Evolutionary conservation across 768 basidiomycete genomes (phyloP).

Genomic region (Solioccasus polychromus): DNA sequence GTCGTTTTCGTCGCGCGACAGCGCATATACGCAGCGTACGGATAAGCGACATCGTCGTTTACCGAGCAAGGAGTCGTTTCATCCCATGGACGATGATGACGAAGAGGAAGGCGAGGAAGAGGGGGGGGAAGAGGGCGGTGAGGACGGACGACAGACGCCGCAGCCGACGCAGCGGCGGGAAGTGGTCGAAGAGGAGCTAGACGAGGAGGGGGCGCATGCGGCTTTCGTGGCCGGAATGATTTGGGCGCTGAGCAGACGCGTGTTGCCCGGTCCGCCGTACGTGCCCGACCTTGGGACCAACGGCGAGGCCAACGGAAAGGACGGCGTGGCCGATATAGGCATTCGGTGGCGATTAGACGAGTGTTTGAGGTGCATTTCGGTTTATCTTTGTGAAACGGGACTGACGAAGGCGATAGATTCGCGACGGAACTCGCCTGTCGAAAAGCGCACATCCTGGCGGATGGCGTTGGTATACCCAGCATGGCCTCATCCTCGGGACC

Average conservation of each 20-base stretch:
- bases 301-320: constrained; percentile 31
- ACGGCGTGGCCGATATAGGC: constrained; percentile 30
- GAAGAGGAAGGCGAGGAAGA: constrained; percentile 15
- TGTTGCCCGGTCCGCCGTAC: constrained; percentile 77
- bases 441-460: constrained; percentile 41
- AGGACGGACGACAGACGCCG: constrained; percentile 25
- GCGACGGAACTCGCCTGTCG: constrained; percentile 64
- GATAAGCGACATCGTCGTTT: constrained; percentile 7
- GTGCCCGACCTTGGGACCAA: constrained; percentile 39
- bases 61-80: constrained; percentile 30
- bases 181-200: constrained; percentile 39
- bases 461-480: constrained; percentile 3
- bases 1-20: constrained; percentile 22
- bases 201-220: constrained; percentile 77
- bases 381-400: neutral
- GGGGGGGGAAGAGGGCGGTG: constrained; percentile 5
- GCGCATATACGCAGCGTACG: constrained; percentile 7
- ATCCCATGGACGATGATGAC: constrained; percentile 30
- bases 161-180: constrained; percentile 8
- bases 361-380: constrained; percentile 58
- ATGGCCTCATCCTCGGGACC: constrained; percentile 13
- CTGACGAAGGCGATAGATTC: neutral
- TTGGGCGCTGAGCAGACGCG: constrained; percentile 67
- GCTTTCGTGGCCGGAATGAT: constrained; percentile 90
- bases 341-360: constrained; percentile 80